Evolutionary conservation across 371 early-diverging fungal genomes (phyloP).

Genomic region (Zopfochytrium polystomum): DNA sequence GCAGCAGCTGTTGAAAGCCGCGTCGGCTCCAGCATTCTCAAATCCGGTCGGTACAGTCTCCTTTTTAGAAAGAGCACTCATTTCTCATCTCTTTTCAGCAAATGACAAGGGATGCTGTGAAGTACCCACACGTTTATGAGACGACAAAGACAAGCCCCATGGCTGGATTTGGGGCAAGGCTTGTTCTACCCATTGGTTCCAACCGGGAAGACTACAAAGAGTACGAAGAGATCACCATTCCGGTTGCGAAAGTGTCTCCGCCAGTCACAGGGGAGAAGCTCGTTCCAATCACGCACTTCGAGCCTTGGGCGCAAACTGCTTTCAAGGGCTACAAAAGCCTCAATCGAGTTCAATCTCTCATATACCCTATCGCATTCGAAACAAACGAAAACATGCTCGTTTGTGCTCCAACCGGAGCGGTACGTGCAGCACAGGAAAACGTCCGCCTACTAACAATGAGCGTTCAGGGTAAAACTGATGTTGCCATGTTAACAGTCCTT

Average conservation of each 20-base stretch:
- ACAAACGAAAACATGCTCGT: conserved; percentile 98
- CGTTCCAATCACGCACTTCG: conserved; percentile 33
- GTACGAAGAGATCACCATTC: conserved; percentile 48
- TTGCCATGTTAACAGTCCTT: conserved; percentile 92
- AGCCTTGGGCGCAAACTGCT: conserved; percentile 53
- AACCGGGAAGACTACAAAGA: conserved; percentile 39
- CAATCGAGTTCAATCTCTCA: conserved; percentile 93
- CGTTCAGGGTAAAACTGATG: conserved; percentile 95
- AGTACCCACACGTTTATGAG: conserved; percentile 48
- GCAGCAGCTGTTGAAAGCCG: conserved; percentile 35
- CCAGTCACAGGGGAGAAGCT: conserved; percentile 26
- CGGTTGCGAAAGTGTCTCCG: conserved; percentile 33
- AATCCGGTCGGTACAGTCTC: conserved; percentile 25
- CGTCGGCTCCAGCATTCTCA: conserved; percentile 19
- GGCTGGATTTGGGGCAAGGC: conserved; percentile 36
- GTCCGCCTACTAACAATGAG: conserved; percentile 36
- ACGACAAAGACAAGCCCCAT: conserved; percentile 29
- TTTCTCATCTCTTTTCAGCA: neutral
- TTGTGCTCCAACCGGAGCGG: conserved; percentile 98
- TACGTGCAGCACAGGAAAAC: conserved; percentile 44
- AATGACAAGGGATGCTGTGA: conserved; percentile 4
- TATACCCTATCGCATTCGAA: conserved; percentile 87
- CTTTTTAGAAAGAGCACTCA: neutral
- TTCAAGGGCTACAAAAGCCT: conserved; percentile 84
- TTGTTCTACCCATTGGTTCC: conserved; percentile 45